Evolutionary conservation across 768 basidiomycete species (phyloP).

Genomic region (Steccherinum ochraceum): DNA sequence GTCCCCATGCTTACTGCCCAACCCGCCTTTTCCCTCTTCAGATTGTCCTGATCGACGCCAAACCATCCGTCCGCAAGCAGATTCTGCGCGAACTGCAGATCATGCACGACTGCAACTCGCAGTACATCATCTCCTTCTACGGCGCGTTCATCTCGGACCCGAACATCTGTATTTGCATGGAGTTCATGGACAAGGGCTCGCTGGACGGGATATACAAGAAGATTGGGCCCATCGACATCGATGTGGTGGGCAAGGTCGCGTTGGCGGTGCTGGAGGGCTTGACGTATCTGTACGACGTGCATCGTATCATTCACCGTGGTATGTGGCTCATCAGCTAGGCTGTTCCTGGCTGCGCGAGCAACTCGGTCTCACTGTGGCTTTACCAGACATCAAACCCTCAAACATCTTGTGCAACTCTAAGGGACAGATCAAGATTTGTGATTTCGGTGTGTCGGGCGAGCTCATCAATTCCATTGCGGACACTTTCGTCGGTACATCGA

Average conservation of each 20-base stretch:
- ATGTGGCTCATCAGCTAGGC: slow-evolving; percentile 26
- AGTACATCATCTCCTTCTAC: slow-evolving; percentile 94
- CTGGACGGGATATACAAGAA: slow-evolving; percentile 95
- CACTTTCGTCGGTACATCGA: slow-evolving; percentile 97
- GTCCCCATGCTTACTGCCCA: not conserved
- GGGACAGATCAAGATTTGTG: slow-evolving; percentile 98
- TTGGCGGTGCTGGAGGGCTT: slow-evolving; percentile 90
- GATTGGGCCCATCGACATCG: slow-evolving; percentile 89
- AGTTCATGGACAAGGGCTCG: slow-evolving; percentile 90
- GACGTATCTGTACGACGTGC: slow-evolving; percentile 95
- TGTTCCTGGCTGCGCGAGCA: not conserved
- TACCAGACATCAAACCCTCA: slow-evolving; percentile 94
- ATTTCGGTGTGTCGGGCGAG: slow-evolving; percentile 98
- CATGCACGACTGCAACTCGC: slow-evolving; percentile 95
- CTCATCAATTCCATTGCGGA: slow-evolving; percentile 98
- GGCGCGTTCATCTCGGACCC: slow-evolving; percentile 96
- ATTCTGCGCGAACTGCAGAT: slow-evolving; percentile 97
- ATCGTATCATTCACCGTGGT: slow-evolving; percentile 99
- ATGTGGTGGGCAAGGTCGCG: slow-evolving; percentile 91
- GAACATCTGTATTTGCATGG: slow-evolving; percentile 99
- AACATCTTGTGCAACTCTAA: slow-evolving; percentile 93
- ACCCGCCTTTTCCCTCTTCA: slow-evolving; percentile 23
- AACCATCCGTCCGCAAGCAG: slow-evolving; percentile 94
- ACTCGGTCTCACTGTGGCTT: slow-evolving; percentile 1
- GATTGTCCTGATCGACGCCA: slow-evolving; percentile 96